A percentile compares a stretch with the other conserved stretches of the same genome.
Evolutionary conservation across 2,329 filamentous ascomycete genomes (phyloP).

Genomic region (Aciculosporium take): DNA sequence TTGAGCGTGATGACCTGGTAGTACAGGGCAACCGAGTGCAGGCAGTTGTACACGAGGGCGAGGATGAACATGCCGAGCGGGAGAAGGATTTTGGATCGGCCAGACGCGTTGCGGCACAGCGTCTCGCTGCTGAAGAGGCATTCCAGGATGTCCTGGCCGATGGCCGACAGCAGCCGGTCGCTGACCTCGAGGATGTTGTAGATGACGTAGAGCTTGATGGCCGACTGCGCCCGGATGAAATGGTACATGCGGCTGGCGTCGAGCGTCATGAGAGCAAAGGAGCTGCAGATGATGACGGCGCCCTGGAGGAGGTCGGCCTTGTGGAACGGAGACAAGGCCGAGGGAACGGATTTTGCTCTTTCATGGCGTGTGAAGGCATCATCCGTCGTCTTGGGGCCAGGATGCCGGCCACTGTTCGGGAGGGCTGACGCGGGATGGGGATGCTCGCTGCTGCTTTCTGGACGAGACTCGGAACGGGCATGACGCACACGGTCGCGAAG

Average conservation of each 20-base stretch:
- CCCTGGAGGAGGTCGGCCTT: slow-evolving; percentile 94
- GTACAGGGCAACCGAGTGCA: slow-evolving; percentile 78
- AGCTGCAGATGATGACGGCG: slow-evolving; percentile 73
- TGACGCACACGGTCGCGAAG: slow-evolving; percentile 5
- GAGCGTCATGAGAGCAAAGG: slow-evolving; percentile 70
- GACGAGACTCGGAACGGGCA: not conserved
- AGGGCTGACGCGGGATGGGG: slow-evolving; percentile 7
- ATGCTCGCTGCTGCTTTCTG: slow-evolving; percentile 2
- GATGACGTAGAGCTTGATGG: slow-evolving; percentile 97
- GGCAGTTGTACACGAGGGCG: slow-evolving; percentile 72
- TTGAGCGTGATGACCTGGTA: slow-evolving; percentile 97
- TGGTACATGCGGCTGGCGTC: slow-evolving; percentile 98
- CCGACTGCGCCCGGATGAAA: slow-evolving; percentile 86
- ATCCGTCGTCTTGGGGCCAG: slow-evolving; percentile 16
- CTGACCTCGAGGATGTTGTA: slow-evolving; percentile 94
- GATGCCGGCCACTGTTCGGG: slow-evolving; percentile 9
- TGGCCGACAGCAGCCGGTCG: slow-evolving; percentile 75
- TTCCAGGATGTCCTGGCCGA: slow-evolving; percentile 92
- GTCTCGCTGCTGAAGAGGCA: slow-evolving; percentile 91
- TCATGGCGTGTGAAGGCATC: slow-evolving; percentile 43
- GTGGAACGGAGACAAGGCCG: slow-evolving; percentile 70
- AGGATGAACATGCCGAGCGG: slow-evolving; percentile 86
- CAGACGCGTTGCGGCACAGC: slow-evolving; percentile 71
- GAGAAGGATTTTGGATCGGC: slow-evolving; percentile 77
- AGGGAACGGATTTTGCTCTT: slow-evolving; percentile 72